Base-by-base conservation (phyloP, 2,329 filamentous ascomycete species). In the Ceratocystis colombiana region DNA sequence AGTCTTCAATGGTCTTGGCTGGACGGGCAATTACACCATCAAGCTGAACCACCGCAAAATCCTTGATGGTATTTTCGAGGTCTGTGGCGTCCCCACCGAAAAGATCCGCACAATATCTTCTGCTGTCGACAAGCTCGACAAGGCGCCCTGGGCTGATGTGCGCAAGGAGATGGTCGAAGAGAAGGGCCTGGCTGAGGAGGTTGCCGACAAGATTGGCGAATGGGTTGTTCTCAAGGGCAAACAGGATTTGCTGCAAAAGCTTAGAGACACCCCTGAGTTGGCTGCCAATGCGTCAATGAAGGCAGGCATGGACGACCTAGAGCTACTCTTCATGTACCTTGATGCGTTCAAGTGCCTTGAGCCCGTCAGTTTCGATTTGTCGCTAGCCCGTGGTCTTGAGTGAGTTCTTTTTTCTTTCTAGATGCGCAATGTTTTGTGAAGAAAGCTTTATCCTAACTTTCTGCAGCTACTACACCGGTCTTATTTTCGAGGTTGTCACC, bases 11-110 rank as follows among this genome's bases (percentile, higher is more conserved):
- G 64, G 64, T 28, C 68, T 70, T 37, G 69, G 69, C 57, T 69
- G 68, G 83, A 77, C 84, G 45, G 83, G 83, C 45, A 80, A 81
- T 61, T 88, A 88, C 73, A 89, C 85, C 1, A 90, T 94, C 77
- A 94, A 94, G 64, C 81, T 96, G 73, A 97, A 96, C 78, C 90
- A 96, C 83, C 84, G 93, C 71, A 93, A 95, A 77, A 93, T 96
- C 62, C 81, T 97, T 17, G 92, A 96, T 72, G 93, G 92, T 67
- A 83, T 96, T 70, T 96, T 97, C 76, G 84, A 90, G 74, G 89
- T 96, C 33, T 93, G 89, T 71, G 92, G 93, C 70, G 92, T 97
- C 15, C 90, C 92, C 1, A 79, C 83, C 67, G 88, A 96, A 67
- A 92, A 95, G 80, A 89, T 96, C 70, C 84, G 93, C 66, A 85